Base-by-base conservation (phyloP, 345 rosid genomes). In the Psidium friedrichsthalianum region DNA sequence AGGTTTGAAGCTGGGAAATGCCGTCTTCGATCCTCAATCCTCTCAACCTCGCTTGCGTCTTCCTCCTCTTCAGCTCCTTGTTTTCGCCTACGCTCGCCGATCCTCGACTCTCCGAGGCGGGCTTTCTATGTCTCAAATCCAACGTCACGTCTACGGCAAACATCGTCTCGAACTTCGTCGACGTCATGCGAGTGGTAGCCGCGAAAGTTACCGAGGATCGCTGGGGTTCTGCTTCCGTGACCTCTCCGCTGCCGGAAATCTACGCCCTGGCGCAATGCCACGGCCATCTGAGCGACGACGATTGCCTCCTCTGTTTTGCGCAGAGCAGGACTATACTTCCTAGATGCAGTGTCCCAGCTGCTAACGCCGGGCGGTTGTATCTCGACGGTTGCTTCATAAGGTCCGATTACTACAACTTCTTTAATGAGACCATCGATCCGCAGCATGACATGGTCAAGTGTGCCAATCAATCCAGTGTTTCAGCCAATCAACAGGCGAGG, bases 371-470 rank as follows among this genome's bases (percentile, higher is more conserved):
- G 44, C 87, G 90, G 44, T 87, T 94, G 86, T 94, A 83, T 51
- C 90, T 94, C 40, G 97, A 94, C 82, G 96, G 96, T 13, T 94
- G 95, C 89, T 93, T 93, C 92, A 83, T 93, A 20, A 91, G 97
- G 32, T 93, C 90, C 29, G 96, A 94, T 81, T 86, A 86, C 82
- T 90, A 93, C 87, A 85, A 87, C 83, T 94, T 94, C 88, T 94
- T 87, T 69, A 59, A 83, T 0, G 94, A 94, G 74, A 85, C 91
- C 25, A 86, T 89, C 8, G 91, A 93, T 2, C 51, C 89, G 8
- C 36, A 51, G 27, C 74, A 69, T 2, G 94, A 94, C 53, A 32
- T 83, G 13, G 88, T 88, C 52, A 87, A 84, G 2, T 93, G 95
- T 69, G 87, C 84, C 12, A 87, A 87, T 2, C 85, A 74, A 8